Evolutionary conservation across 2,329 filamentous ascomycete species (phyloP).

Genomic region (Penicillium sp.): DNA sequence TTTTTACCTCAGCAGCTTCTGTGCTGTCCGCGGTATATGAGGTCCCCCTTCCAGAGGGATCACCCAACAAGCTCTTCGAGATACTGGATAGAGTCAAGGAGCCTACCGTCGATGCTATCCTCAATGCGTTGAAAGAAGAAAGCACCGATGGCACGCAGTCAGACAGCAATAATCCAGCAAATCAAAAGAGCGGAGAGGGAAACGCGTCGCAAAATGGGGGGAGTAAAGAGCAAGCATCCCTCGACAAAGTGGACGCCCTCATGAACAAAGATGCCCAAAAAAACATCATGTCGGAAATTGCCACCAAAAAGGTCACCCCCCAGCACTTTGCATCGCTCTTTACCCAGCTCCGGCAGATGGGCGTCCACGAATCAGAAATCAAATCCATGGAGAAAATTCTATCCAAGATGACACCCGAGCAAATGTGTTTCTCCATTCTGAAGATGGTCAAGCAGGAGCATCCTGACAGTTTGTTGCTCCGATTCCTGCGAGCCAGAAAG

Average conservation of each 20-base stretch:
- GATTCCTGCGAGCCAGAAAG: conserved; percentile 80
- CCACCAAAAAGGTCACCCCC: conserved; percentile 18
- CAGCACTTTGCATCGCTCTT: conserved; percentile 21
- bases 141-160: background rate
- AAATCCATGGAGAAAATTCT: conserved; percentile 44
- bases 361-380: conserved; percentile 19
- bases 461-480: conserved; percentile 77
- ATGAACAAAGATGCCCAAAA: conserved; percentile 19
- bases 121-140: conserved; percentile 17
- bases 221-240: conserved; percentile 12
- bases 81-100: conserved; percentile 23
- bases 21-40: conserved; percentile 31
- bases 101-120: conserved; percentile 23
- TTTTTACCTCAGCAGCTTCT: conserved; percentile 22
- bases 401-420: conserved; percentile 70
- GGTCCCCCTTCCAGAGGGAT: conserved; percentile 33
- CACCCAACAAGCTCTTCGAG: conserved; percentile 22
- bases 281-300: conserved; percentile 17
- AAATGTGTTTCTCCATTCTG: conserved; percentile 79
- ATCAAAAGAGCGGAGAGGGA: background rate
- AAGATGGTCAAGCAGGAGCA: conserved; percentile 90
- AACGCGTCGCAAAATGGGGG: background rate
- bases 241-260: conserved; percentile 19
- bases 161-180: background rate
- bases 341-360: conserved; percentile 19